Percentiles rank a stretch among this genome's conserved stretches.
These are phyloP conservation scores for Ophiognomonia clavigignenti-juglandacearum DNA, from an alignment of 2,329 filamentous ascomycete genomes.

Conservation along the genomic window DNA sequence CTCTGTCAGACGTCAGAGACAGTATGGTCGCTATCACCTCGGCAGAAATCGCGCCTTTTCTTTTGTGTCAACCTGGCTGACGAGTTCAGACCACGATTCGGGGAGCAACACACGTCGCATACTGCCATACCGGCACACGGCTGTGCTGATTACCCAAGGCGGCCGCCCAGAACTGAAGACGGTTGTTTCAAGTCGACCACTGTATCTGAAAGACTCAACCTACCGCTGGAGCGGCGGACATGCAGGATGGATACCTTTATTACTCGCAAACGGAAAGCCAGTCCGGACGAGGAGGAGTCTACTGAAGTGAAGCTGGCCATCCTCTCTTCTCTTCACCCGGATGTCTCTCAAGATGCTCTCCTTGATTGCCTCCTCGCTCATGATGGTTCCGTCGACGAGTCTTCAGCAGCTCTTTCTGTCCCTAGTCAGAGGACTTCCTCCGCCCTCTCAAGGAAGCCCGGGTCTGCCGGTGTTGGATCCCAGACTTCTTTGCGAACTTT, in stretches of 20 bases:
- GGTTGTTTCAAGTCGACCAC: no score
- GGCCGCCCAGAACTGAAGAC: no score
- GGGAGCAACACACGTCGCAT: no score
- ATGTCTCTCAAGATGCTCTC: constrained; percentile 58
- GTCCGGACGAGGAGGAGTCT: constrained; percentile 56
- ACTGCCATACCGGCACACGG: no score
- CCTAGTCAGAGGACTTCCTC: constrained; percentile 35
- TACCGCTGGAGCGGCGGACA: no score
- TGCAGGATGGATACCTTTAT: constrained; percentile 54
- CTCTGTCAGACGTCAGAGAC: no score
- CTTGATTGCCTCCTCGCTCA: constrained; percentile 75
- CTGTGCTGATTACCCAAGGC: no score
- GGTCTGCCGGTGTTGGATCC: constrained; percentile 9
- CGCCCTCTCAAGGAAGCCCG: background rate
- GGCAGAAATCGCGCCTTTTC: background rate
- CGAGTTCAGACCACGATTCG: background rate
- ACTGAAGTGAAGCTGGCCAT: constrained; percentile 89
- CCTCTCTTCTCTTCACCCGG: constrained; percentile 70
- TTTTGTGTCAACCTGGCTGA: background rate
- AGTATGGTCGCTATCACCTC: no score
- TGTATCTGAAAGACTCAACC: no score
- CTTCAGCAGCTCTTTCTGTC: constrained; percentile 39
- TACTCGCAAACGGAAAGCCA: constrained; percentile 46
- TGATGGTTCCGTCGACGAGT: constrained; percentile 68
- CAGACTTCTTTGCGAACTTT: constrained; percentile 62